These are phyloP conservation scores for Ramaria rubella DNA, from an alignment of 768 basidiomycete genomes.

Conservation along the genomic window DNA sequence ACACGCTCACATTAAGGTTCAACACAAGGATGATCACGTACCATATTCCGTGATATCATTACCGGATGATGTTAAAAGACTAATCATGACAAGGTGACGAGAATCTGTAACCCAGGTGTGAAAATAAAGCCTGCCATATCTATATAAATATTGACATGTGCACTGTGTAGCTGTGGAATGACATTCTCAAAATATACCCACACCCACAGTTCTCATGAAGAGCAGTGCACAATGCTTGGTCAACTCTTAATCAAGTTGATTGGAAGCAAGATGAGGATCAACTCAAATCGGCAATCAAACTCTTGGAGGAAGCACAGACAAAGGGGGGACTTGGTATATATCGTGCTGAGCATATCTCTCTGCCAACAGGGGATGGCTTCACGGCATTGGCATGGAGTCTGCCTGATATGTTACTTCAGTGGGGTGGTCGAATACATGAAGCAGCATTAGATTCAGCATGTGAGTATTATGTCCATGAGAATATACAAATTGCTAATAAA, in stretches of 20 bases:
- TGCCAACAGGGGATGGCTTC: neutral
- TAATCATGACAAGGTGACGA: neutral
- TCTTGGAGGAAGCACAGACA: neutral
- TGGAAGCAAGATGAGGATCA: constrained; percentile 8
- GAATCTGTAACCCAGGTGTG: constrained; percentile 9
- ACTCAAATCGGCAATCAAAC: neutral
- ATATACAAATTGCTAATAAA: neutral
- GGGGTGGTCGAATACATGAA: constrained; percentile 11
- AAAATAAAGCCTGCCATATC: no score
- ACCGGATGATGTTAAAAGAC: neutral
- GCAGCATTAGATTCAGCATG: constrained; percentile 15
- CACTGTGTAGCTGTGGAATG: constrained; percentile 8
- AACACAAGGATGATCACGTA: neutral
- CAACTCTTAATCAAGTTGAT: neutral
- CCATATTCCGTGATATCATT: neutral
- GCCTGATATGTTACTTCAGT: constrained; percentile 11
- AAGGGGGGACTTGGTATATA: neutral
- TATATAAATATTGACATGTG: neutral
- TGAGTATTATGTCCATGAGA: neutral
- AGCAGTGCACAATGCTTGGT: constrained; percentile 1
- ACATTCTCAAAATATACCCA: constrained; percentile 6
- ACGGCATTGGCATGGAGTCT: constrained; percentile 9
- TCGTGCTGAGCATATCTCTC: neutral
- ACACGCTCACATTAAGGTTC: neutral
- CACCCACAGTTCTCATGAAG: neutral